phyloP scores from a whole-genome alignment of 2,329 filamentous ascomycete genomes.

The Calonectria pseudoreteaudii region DNA sequence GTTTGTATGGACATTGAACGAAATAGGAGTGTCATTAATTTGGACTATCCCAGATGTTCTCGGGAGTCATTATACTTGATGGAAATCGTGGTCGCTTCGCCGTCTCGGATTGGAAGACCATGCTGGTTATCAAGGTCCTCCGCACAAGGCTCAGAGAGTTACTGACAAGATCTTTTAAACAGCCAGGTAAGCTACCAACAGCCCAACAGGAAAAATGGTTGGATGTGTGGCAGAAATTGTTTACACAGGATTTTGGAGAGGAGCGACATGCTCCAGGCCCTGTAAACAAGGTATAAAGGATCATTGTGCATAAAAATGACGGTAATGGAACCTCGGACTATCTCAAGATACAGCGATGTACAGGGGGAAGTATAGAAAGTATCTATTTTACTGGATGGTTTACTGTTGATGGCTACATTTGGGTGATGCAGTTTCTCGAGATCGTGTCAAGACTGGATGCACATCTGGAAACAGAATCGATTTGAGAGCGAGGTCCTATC shows the following conservation, averaged over 20 bases:
- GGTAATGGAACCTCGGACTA: background rate
- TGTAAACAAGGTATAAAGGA: conserved; percentile 44
- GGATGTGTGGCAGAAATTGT: conserved; percentile 79
- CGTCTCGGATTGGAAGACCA: conserved; percentile 88
- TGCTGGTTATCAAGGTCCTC: conserved; percentile 88
- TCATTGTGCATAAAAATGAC: background rate
- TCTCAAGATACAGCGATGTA: background rate
- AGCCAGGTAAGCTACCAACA: conserved; percentile 71
- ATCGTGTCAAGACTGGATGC: background rate
- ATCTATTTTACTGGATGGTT: background rate
- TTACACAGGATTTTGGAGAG: conserved; percentile 63
- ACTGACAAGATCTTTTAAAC: conserved; percentile 77
- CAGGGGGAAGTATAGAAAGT: background rate
- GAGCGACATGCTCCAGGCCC: conserved; percentile 43
- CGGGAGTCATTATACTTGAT: conserved; percentile 88
- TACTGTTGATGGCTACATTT: background rate
- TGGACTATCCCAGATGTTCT: conserved; percentile 73
- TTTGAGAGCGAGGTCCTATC: background rate
- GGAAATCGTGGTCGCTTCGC: conserved; percentile 88
- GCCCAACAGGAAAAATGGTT: conserved; percentile 80
- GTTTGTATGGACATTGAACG: conserved; percentile 35
- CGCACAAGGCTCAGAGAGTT: conserved; percentile 80
- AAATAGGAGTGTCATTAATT: background rate
- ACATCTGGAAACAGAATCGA: background rate
- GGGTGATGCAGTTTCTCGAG: background rate